Percentiles rank a stretch among this genome's conserved stretches.
These are phyloP conservation scores for Olyra latifolia DNA, from an alignment of 176 grass and related monocot species.

Conservation along the genomic window DNA sequence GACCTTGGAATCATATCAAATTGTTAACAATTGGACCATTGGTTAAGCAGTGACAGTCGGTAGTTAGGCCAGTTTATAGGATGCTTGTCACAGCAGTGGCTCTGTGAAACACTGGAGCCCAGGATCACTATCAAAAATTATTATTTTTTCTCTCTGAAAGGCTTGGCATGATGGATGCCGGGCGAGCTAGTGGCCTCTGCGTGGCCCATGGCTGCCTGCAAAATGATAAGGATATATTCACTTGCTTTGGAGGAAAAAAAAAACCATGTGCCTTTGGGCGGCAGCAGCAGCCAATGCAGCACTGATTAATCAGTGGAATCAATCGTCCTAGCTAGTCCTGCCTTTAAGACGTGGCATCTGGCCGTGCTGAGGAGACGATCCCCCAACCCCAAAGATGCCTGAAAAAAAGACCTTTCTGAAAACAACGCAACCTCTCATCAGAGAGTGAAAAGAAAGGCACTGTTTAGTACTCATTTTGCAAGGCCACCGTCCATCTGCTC, in stretches of 20 bases:
- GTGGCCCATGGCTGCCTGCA: neutral
- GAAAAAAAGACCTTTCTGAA: no score
- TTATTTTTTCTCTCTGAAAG: neutral
- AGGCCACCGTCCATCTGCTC: no score
- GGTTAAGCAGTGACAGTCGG: neutral
- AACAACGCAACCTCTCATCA: no score
- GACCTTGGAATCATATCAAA: slow-evolving; percentile 11
- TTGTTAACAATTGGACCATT: neutral
- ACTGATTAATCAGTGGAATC: no score
- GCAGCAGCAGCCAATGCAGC: neutral
- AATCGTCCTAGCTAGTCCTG: no score
- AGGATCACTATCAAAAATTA: neutral
- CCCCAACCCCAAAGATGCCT: no score
- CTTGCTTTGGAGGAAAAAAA: slow-evolving; percentile 3
- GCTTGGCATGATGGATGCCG: neutral
- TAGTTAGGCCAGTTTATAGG: neutral
- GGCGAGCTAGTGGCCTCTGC: slow-evolving; percentile 4
- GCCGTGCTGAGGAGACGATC: no score
- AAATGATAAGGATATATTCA: slow-evolving; percentile 27
- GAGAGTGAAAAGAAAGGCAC: no score
- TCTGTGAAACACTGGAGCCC: neutral
- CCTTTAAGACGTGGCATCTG: no score
- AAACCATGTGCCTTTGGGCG: slow-evolving; percentile 6
- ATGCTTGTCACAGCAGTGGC: neutral
- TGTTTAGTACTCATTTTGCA: no score